A percentile compares a stretch with the other conserved stretches of the same genome.
Conservation (phyloP, 2,329 filamentous ascomycete genomes). For the Penicillium sp. region DNA sequence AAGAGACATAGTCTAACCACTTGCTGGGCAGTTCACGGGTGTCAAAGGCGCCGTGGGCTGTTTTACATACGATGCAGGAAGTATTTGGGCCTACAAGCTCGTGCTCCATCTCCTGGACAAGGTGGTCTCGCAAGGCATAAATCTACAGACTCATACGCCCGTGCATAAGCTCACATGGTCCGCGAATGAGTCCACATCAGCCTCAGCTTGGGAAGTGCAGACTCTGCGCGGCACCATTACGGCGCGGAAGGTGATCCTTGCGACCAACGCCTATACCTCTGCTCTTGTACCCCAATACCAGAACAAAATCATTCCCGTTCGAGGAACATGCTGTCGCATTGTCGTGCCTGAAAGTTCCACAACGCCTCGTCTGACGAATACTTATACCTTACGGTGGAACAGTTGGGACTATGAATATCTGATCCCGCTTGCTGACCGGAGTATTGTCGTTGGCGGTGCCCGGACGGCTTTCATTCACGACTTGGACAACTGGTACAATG, state of each 20-base stretch:
- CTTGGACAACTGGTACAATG: conserved; percentile 48
- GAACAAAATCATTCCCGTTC: conserved; percentile 73
- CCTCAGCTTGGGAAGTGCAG: conserved; percentile 58
- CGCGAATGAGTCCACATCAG: conserved; percentile 8
- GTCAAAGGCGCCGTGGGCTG: conserved; percentile 42
- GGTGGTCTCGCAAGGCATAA: conserved; percentile 48
- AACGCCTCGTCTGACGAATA: conserved; percentile 41
- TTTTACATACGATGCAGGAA: conserved; percentile 36
- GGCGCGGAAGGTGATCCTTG: conserved; percentile 68
- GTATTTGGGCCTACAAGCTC: conserved; percentile 72
- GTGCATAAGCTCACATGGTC: conserved; percentile 37
- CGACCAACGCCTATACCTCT: conserved; percentile 83
- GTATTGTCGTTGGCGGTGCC: conserved; percentile 65
- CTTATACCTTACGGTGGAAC: conserved; percentile 64
- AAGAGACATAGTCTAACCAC: background rate
- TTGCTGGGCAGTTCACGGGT: conserved; percentile 31
- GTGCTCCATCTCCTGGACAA: conserved; percentile 72
- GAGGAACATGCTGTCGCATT: conserved; percentile 55
- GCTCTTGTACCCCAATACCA: conserved; percentile 69
- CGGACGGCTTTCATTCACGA: conserved; percentile 48
- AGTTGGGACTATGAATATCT: conserved; percentile 66
- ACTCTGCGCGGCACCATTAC: conserved; percentile 69
- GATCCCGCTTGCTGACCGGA: conserved; percentile 57
- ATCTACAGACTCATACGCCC: conserved; percentile 57
- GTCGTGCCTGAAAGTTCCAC: conserved; percentile 26